These are phyloP conservation scores for Clitopilus passeckerianus DNA, from an alignment of 768 basidiomycete genomes.

Conservation along the genomic window DNA sequence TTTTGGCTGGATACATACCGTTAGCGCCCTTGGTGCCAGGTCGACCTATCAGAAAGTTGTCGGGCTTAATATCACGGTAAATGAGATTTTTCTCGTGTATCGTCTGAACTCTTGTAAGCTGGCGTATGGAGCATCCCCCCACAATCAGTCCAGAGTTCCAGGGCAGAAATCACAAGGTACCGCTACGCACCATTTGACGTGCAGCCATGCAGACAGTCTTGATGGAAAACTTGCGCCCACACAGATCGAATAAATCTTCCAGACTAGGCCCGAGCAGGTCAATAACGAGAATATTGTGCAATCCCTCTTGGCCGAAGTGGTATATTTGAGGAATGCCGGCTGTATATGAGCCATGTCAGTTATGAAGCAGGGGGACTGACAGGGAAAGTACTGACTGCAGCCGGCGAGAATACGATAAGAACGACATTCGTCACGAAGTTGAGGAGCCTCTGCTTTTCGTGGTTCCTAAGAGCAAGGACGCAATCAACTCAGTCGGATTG, in stretches of 20 bases:
- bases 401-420: constrained; percentile 90
- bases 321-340: constrained; percentile 99
- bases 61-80: constrained; percentile 99
- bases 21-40: constrained; percentile 89
- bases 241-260: constrained; percentile 99
- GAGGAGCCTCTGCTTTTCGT: constrained; percentile 93
- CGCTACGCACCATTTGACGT: constrained; percentile 77
- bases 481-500: constrained; percentile 7
- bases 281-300: constrained; percentile 98
- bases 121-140: constrained; percentile 7
- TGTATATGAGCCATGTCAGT: constrained; percentile 27
- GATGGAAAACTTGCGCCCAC: constrained; percentile 93
- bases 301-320: constrained; percentile 98
- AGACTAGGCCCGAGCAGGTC: constrained; percentile 95
- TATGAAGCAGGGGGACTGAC: constrained; percentile 7
- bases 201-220: constrained; percentile 99
- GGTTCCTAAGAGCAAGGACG: constrained; percentile 58
- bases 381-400: constrained; percentile 61
- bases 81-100: constrained; percentile 99
- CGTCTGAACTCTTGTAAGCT: constrained; percentile 94
- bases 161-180: background rate
- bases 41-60: constrained; percentile 97
- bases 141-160: constrained; percentile 3
- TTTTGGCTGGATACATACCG: constrained; percentile 34
- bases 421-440: constrained; percentile 96